Percentiles rank a stretch among this genome's conserved stretches.
These are phyloP conservation scores for Penicillium psychrosexuale DNA, from an alignment of 2,329 filamentous ascomycete genomes.

Conservation along the genomic window DNA sequence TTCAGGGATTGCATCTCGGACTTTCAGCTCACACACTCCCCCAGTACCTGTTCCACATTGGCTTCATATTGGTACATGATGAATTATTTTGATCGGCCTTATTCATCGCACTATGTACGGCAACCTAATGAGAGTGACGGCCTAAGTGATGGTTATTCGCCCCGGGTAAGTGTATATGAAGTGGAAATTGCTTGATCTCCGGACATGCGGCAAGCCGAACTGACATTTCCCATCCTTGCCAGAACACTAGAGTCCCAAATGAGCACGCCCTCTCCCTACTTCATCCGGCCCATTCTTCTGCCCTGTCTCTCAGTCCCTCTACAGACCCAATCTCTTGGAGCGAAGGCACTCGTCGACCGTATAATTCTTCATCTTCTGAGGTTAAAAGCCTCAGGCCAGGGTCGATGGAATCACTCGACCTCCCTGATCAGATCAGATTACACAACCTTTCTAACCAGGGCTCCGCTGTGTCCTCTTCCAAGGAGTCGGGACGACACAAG, in stretches of 20 bases:
- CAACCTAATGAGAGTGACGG: not conserved
- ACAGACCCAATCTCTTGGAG: not conserved
- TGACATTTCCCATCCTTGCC: not conserved
- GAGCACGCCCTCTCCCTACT: not conserved
- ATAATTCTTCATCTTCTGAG: not conserved
- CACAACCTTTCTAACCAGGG: conserved; percentile 2
- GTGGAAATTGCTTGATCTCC: conserved; percentile 1
- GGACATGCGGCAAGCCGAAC: conserved; percentile 6
- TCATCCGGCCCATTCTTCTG: not conserved
- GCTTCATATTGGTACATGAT: not conserved
- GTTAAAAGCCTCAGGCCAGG: not conserved
- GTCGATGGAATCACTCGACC: not conserved
- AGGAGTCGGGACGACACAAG: conserved; percentile 1
- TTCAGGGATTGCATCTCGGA: not conserved
- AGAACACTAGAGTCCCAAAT: not conserved
- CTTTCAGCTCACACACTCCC: not conserved
- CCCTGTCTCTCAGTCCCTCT: not conserved
- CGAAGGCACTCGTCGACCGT: not conserved
- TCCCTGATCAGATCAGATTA: conserved; percentile 5
- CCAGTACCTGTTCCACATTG: not conserved
- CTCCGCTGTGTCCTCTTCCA: conserved; percentile 6
- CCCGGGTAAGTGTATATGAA: conserved; percentile 1
- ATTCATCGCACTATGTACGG: not conserved
- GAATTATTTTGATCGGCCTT: not conserved
- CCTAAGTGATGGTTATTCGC: not conserved